phyloP scores from a whole-genome alignment of 257 asterid species.

The Solanum clarkiae region DNA sequence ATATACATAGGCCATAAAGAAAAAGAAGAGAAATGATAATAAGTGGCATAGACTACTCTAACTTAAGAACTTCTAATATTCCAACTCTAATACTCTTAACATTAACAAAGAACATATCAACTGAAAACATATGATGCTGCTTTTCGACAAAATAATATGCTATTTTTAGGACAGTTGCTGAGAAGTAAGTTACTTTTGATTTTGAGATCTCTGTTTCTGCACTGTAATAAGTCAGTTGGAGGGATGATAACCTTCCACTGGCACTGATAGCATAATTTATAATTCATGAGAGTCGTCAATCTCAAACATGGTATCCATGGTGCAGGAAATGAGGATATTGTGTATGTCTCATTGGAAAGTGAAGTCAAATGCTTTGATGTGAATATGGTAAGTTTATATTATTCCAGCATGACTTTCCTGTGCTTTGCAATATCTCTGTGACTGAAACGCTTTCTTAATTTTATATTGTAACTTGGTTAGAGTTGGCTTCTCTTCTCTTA shows the following conservation, averaged over 20 bases:
- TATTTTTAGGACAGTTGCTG: not conserved
- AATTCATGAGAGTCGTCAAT: not conserved
- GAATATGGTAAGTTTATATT: slow-evolving; percentile 36
- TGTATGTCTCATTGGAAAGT: slow-evolving; percentile 57
- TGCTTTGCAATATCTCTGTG: not conserved
- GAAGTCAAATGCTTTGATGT: slow-evolving; percentile 70
- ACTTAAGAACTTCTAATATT: not conserved
- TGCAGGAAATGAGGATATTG: slow-evolving; percentile 78
- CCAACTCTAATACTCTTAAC: not conserved
- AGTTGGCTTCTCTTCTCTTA: not conserved
- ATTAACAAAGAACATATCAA: not conserved
- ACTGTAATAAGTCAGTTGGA: not conserved
- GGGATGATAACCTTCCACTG: not conserved
- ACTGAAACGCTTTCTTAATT: not conserved
- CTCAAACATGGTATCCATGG: slow-evolving; percentile 1
- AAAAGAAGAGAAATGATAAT: not conserved
- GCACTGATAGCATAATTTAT: not conserved
- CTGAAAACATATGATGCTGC: not conserved
- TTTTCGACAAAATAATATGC: not conserved
- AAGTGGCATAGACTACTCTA: not conserved
- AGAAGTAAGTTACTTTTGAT: not conserved
- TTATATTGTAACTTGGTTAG: not conserved
- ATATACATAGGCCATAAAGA: not conserved
- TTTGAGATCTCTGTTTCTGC: not conserved
- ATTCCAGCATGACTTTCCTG: not conserved